A percentile compares a stretch with the other conserved stretches of the same genome.
These are phyloP conservation scores for Botryotinia globosa DNA, from an alignment of 2,329 filamentous ascomycete genomes.

Conservation along the genomic window DNA sequence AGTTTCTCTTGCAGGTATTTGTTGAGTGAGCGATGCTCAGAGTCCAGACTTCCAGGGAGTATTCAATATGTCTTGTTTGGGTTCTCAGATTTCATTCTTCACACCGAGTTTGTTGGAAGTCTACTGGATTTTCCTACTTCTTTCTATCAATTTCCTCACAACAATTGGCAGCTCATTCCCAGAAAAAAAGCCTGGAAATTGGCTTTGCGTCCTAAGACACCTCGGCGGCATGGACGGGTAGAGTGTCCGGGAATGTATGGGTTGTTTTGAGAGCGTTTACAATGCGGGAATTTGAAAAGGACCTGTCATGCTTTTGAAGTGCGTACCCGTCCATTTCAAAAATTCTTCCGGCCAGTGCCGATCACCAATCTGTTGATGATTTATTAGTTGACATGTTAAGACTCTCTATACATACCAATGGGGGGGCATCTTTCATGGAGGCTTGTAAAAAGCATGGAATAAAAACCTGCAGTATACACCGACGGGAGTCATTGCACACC, in stretches of 20 bases:
- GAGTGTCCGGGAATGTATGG: background rate
- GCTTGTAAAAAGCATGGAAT: background rate
- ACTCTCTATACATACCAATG: background rate
- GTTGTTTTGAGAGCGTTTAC: background rate
- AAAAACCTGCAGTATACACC: background rate
- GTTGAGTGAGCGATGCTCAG: no score
- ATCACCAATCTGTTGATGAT: background rate
- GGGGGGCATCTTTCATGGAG: background rate
- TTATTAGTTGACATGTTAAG: background rate
- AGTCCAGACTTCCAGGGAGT: no score
- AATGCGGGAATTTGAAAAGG: background rate
- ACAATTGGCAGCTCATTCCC: no score
- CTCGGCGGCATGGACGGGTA: background rate
- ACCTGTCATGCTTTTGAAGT: background rate
- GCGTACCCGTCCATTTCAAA: background rate
- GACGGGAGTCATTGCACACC: background rate
- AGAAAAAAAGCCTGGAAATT: no score
- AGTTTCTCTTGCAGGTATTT: no score
- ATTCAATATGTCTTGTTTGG: no score
- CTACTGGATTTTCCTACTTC: no score
- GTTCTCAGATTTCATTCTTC: no score
- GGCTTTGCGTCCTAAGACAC: background rate
- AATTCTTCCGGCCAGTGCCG: fast-evolving
- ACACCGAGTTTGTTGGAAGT: no score
- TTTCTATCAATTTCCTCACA: no score